Evolutionary conservation across 371 early-diverging fungal genomes (phyloP).

Genomic region (Phascolomyces articulosus): DNA sequence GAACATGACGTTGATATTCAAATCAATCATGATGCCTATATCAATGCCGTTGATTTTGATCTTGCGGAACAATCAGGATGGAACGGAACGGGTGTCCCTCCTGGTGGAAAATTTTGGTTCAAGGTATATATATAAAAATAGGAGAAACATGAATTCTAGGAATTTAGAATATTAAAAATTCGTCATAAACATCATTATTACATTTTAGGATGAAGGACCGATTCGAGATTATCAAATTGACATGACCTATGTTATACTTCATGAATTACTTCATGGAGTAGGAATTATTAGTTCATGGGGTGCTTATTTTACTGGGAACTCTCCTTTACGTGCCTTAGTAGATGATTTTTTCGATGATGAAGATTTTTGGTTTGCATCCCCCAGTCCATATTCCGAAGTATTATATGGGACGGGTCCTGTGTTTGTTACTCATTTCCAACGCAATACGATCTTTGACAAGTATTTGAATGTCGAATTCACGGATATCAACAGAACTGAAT

Average conservation of each 20-base stretch:
- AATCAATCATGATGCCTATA: conserved; percentile 48
- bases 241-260: conserved; percentile 41
- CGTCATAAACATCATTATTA: too few relatives aligned
- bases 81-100: conserved; percentile 40
- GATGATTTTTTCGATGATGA: conserved; percentile 39
- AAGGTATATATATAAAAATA: conserved; percentile 21
- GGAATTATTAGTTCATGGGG: conserved; percentile 53
- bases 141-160: too few relatives aligned
- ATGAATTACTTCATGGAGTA: conserved; percentile 50
- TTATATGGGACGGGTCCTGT: conserved; percentile 39
- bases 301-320: conserved; percentile 42
- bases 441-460: conserved; percentile 55
- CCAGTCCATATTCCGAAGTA: conserved; percentile 36
- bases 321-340: conserved; percentile 39
- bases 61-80: conserved; percentile 25
- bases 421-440: conserved; percentile 50
- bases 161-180: too few relatives aligned
- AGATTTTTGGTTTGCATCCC: conserved; percentile 39
- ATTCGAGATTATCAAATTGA: conserved; percentile 34
- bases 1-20: conserved; percentile 43
- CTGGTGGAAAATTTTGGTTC: conserved; percentile 47
- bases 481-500: neutral
- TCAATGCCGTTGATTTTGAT: conserved; percentile 32
- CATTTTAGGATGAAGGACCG: neutral
- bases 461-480: conserved; percentile 22